These are phyloP conservation scores for Hanseniaspora thailandica DNA, from an alignment of 805 yeast species.

Conservation along the genomic window DNA sequence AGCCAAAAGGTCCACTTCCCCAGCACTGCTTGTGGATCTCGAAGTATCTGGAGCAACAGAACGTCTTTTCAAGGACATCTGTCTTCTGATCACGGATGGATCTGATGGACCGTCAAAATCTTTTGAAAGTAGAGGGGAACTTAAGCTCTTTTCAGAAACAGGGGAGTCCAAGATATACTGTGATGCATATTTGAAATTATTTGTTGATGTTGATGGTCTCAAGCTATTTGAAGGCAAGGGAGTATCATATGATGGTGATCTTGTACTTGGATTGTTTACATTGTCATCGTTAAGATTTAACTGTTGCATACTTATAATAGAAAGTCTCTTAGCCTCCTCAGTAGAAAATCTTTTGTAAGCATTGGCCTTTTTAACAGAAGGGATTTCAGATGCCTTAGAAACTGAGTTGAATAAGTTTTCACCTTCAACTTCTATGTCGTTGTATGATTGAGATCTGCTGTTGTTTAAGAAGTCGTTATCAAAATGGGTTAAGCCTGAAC, in stretches of 20 bases:
- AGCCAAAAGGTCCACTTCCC: background rate
- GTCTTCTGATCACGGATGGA: background rate
- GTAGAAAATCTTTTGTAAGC: slow-evolving; percentile 8
- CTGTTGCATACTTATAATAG: background rate
- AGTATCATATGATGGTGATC: background rate
- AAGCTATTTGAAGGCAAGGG: background rate
- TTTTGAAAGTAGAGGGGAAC: background rate
- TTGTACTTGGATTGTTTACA: background rate
- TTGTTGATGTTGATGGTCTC: background rate
- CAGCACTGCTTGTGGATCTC: background rate
- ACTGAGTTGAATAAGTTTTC: slow-evolving; percentile 3
- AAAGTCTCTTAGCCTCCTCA: slow-evolving; percentile 9
- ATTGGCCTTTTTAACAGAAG: background rate
- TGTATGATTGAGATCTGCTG: background rate
- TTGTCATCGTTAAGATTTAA: background rate
- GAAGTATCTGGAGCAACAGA: background rate
- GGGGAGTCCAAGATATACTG: background rate
- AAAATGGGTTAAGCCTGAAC: background rate
- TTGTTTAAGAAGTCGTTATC: background rate
- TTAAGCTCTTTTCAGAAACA: background rate
- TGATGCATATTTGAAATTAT: background rate
- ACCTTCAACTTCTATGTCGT: slow-evolving; percentile 5
- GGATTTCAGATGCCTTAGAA: background rate
- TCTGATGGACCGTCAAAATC: background rate
- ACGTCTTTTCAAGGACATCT: slow-evolving; percentile 2